Evolutionary conservation across 192 early-diverging fungal genomes (phyloP), one percentile per base, ranked within the genome.

Genomic region (Dissophora globulifera): DNA sequence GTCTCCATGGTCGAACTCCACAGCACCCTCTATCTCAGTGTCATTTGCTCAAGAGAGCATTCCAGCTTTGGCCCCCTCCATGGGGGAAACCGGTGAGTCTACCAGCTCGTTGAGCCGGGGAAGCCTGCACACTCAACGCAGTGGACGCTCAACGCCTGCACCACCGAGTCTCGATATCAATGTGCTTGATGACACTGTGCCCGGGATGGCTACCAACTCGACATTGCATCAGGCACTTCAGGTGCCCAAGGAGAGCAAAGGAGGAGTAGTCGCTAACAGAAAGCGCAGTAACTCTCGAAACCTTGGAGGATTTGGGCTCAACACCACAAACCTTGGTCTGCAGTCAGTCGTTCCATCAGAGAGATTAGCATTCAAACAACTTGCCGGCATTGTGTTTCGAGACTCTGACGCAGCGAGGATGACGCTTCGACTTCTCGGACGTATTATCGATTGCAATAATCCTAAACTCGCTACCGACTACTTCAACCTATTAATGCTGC

Each of bases 281-380:
- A 74, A 80, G 38, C 65, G 79, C 19, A 80, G 79, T 25, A 80
- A 80, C 26, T 80, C 79, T 27, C 54, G 79, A 7, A 80, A 80
- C 29, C 56, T 80, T 16, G 79, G 79, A 50, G 79, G 70, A 6
- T 80, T 80, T 30, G 70, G 79, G 25, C 23, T 80, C 43, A 80
- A 75, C 40, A 75, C 72, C 0, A 76, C 79, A n/a, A 63, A 80
- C 55, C 68, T 67, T 22, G 63, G 63, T 6, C 54, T 79, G 16
- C 67, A 63, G 11, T 69, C 62, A 22, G 68, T 79, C 5, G 50
- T 71, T 17, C 67, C 61, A 2, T 66, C 67, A 33, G 67, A 69
- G 31, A 50, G 67, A 46, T 31, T 79, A 27, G 71, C 50, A 3
- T 80, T 74, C 49, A 69, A 69, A 32, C 67, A 76, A 5, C 48